A percentile compares a stretch with the other conserved stretches of the same genome.
Evolutionary conservation across 176 grass and related monocot genomes (phyloP).

Genomic region (sorghum (Sorghum bicolor)): Sorghum_bicolor_NCBIv3 NC_012873.2:53122001-53122500

Average conservation of each 20-base stretch:
- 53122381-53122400: slow-evolving; percentile 24
- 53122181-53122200: slow-evolving; percentile 2
- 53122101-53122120: neutral
- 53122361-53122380: slow-evolving; percentile 15
- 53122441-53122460: neutral
- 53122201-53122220: neutral
- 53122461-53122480: neutral
- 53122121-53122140: neutral
- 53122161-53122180: slow-evolving; percentile 10
- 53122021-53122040: neutral
- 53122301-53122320: slow-evolving; percentile 9
- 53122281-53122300: neutral
- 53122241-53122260: neutral
- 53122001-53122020: neutral
- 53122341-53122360: neutral
- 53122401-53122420: slow-evolving; percentile 22
- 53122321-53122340: slow-evolving; percentile 18
- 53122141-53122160: slow-evolving; percentile 6
- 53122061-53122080: neutral
- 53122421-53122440: neutral
- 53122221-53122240: neutral
- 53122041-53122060: neutral
- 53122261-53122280: neutral
- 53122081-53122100: neutral
- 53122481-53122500: neutral